Percentiles rank a stretch among this genome's conserved stretches.
Conservation (phyloP, 1,284 basidiomycete genomes). For the Mycosarcoma maydis region DNA sequence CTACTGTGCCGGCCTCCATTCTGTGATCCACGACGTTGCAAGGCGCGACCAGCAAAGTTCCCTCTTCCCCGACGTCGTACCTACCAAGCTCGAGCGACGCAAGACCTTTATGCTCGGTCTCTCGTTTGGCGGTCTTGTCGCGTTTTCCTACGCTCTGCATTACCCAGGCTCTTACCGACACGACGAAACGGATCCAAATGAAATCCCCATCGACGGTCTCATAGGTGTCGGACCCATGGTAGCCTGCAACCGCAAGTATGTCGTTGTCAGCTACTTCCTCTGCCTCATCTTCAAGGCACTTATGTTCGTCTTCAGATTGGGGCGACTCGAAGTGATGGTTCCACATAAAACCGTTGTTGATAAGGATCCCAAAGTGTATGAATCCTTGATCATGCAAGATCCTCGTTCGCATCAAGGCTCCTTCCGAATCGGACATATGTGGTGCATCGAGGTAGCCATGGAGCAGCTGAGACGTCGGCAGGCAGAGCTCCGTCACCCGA, state of each 20-base stretch:
- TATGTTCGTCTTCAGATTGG: constrained; percentile 22
- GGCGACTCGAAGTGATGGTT: constrained; percentile 56
- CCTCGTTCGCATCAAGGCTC: constrained; percentile 59
- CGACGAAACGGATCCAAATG: constrained; percentile 39
- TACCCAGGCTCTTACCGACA: constrained; percentile 54
- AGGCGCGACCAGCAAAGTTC: constrained; percentile 43
- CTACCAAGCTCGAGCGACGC: constrained; percentile 50
- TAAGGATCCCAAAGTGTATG: constrained; percentile 65
- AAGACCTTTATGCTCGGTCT: constrained; percentile 62
- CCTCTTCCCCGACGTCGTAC: constrained; percentile 19
- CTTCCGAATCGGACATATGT: constrained; percentile 60
- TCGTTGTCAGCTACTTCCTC: constrained; percentile 28
- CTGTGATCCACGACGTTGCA: constrained; percentile 60
- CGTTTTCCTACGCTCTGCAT: constrained; percentile 57
- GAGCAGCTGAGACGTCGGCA: constrained; percentile 30
- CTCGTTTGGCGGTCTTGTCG: constrained; percentile 62
- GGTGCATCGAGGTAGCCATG: constrained; percentile 51
- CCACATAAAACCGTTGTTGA: constrained; percentile 64
- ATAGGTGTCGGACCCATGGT: constrained; percentile 62
- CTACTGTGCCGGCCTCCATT: constrained; percentile 54
- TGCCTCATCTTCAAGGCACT: constrained; percentile 11
- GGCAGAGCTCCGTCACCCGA: constrained; percentile 46
- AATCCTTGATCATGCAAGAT: constrained; percentile 60
- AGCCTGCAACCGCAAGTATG: constrained; percentile 43
- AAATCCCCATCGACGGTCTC: constrained; percentile 61